These are phyloP conservation scores for Apiospora pterosperma DNA, from an alignment of 2,329 filamentous ascomycete genomes.

Conservation along the genomic window DNA sequence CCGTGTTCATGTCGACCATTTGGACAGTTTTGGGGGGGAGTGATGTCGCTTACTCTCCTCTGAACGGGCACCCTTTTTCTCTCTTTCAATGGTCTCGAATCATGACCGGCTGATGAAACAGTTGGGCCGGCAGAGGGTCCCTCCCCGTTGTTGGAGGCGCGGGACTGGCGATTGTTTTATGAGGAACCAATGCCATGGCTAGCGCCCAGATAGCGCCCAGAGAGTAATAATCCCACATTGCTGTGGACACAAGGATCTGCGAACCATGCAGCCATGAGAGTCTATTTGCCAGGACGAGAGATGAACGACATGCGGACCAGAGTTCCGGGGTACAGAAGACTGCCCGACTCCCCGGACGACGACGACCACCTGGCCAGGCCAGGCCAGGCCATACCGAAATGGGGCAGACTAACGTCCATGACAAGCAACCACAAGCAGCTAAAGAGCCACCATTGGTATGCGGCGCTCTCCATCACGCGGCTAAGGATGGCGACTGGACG, in stretches of 20 bases:
- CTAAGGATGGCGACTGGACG: neutral
- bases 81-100: neutral
- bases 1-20: neutral
- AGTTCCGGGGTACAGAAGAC: no score
- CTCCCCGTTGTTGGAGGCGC: neutral
- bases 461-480: neutral
- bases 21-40: neutral
- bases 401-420: neutral
- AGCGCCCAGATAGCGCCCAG: neutral
- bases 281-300: no score
- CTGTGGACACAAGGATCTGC: neutral
- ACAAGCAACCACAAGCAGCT: no score
- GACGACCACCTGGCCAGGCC: no score
- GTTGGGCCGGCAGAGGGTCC: neutral
- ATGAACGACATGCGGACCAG: no score
- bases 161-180: neutral
- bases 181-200: neutral
- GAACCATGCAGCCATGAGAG: neutral
- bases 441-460: neutral
- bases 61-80: neutral
- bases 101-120: neutral
- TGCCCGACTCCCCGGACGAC: no score
- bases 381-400: neutral
- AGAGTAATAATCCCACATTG: neutral
- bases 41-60: neutral